Conservation (phyloP, 2,329 filamentous ascomycete genomes). For the Cordyceps sp. region DNA sequence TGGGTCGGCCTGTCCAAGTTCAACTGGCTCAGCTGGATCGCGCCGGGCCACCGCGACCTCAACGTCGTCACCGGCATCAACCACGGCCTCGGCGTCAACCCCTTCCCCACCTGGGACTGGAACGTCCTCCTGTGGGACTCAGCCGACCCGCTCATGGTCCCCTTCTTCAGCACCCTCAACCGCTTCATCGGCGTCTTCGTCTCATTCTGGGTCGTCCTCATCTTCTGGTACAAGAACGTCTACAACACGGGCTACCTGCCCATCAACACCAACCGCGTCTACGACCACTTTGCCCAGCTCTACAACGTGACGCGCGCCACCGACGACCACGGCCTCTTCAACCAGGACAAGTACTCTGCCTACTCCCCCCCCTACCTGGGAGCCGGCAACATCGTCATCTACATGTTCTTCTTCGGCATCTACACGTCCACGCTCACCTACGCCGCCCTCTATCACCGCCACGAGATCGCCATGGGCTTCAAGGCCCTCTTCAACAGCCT, state of each 20-base stretch:
- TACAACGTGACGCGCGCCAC: constrained; percentile 29
- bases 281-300: constrained; percentile 27
- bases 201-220: constrained; percentile 36
- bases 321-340: constrained; percentile 26
- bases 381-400: constrained; percentile 32
- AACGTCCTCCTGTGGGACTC: constrained; percentile 26
- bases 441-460: constrained; percentile 31
- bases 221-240: constrained; percentile 40
- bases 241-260: constrained; percentile 39
- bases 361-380: constrained; percentile 36
- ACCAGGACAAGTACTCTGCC: constrained; percentile 24
- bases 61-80: constrained; percentile 25
- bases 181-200: constrained; percentile 39
- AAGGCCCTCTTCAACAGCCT: constrained; percentile 28
- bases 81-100: constrained; percentile 27
- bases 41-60: constrained; percentile 24
- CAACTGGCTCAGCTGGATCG: constrained; percentile 41
- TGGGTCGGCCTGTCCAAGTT: constrained; percentile 34
- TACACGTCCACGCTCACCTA: constrained; percentile 35
- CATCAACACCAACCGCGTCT: constrained; percentile 34
- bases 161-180: constrained; percentile 45
- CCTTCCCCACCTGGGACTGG: constrained; percentile 30
- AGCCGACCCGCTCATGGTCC: constrained; percentile 28
- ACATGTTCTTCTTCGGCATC: constrained; percentile 37
- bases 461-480: constrained; percentile 32